Percentiles rank a stretch among this genome's conserved stretches.
Conservation (phyloP, 2,329 filamentous ascomycete genomes). For the Arthroderma uncinatum region DNA sequence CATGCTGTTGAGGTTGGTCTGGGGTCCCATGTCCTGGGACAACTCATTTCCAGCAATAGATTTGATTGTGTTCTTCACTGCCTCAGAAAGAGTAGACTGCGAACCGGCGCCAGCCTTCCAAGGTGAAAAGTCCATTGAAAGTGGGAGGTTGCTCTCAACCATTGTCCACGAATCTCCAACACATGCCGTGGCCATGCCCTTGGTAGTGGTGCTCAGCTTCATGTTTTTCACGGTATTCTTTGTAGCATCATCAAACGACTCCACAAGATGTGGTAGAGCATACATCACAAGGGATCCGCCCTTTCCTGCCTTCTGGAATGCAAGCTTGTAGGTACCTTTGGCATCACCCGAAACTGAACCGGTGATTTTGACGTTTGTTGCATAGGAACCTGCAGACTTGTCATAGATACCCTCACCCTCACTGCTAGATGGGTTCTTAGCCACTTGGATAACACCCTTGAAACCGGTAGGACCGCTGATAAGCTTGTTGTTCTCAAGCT, state of each 20-base stretch:
- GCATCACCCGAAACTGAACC: conserved; percentile 48
- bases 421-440: conserved; percentile 55
- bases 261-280: conserved; percentile 73
- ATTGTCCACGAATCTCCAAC: conserved; percentile 66
- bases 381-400: conserved; percentile 62
- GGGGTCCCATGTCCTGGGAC: conserved; percentile 59
- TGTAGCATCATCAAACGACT: conserved; percentile 56
- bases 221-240: conserved; percentile 42
- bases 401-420: conserved; percentile 62
- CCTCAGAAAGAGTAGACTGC: conserved; percentile 30
- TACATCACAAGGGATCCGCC: conserved; percentile 62
- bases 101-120: conserved; percentile 50
- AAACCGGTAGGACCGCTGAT: conserved; percentile 58
- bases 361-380: conserved; percentile 51
- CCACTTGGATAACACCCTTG: conserved; percentile 68
- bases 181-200: conserved; percentile 66
- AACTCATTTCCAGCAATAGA: conserved; percentile 60
- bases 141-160: conserved; percentile 60
- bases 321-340: conserved; percentile 60
- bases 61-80: conserved; percentile 50
- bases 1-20: conserved; percentile 72
- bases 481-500: conserved; percentile 53
- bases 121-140: conserved; percentile 64
- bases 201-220: conserved; percentile 67
- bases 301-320: conserved; percentile 61